Base-by-base conservation (phyloP, 768 basidiomycete species). In the Guyanaporus albipodus region DNA sequence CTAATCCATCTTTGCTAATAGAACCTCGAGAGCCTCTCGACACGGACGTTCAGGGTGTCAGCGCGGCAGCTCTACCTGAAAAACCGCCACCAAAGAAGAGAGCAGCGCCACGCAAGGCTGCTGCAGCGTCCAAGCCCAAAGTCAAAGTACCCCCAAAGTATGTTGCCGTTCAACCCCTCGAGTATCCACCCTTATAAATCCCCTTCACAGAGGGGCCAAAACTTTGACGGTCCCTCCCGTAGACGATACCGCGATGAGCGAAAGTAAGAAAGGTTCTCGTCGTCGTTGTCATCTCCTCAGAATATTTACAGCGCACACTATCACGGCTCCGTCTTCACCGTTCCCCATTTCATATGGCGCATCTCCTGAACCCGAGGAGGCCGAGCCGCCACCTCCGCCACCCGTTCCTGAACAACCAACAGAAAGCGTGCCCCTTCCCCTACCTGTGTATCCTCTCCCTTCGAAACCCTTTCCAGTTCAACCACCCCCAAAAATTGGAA, bases 401-500 rank as follows among this genome's bases (percentile, higher is more conserved):
- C 66, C 72, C 32, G 62, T 31, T 23, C 46, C 55, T 8, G 51
- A 68, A 55, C 63, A 53, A 47, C 61, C 66, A 15, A 63, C 73
- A 42, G 78, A 85, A 42, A 77, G 69, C 42, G 70, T 76, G 17
- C 77, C 87, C 1, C 72, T 59, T 31, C 59, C 58, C 23, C 2
- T 85, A 3, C 88, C 88, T 4, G 66, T 82, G 23, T 91, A 89
- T 52, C 85, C 88, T 1, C 75, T 90, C 19, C 87, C 88, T 11
- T 76, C 81, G n/a, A 88, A 85, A 64, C 86, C 87, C 1, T 89
- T 89, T 68, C 82, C 85, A 0, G 88, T 91, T 11, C 86, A 87
- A 55, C 82, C 80, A 24, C 82, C 87, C 2, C 79, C 78, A 0
- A 90, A 89, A 69, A 82, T 90, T n/a, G 70, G 72, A 15, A 76